A percentile compares a stretch with the other conserved stretches of the same genome.
phyloP scores from a whole-genome alignment of 208 protist genomes.

The Polymyxa betae region DNA sequence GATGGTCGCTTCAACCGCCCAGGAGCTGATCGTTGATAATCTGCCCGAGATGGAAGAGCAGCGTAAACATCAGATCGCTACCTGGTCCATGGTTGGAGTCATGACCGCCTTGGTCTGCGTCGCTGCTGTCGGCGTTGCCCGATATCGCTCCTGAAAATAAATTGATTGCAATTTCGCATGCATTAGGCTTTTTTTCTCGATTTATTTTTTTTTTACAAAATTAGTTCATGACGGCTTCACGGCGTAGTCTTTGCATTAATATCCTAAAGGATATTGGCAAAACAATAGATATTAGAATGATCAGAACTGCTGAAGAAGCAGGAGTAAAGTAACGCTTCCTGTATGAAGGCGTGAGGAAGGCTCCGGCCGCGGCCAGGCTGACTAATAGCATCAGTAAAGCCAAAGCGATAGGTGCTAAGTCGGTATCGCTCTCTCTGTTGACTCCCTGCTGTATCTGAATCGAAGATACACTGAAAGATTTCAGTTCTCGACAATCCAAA shows the following conservation, averaged over 20 bases:
- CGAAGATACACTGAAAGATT: neutral
- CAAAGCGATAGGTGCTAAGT: neutral
- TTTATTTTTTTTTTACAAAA: neutral
- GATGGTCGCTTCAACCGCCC: neutral
- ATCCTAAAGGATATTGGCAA: neutral
- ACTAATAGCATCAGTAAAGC: neutral
- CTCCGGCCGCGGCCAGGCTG: neutral
- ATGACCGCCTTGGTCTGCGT: neutral
- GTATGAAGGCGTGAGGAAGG: neutral
- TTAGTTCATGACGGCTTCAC: no score
- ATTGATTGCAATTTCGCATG: neutral
- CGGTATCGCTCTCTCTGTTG: neutral
- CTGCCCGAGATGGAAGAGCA: slow-evolving; percentile 19
- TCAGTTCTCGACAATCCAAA: neutral
- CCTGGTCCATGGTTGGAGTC: neutral
- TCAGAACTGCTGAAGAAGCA: neutral
- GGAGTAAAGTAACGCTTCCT: neutral
- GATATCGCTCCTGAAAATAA: neutral
- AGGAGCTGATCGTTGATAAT: neutral
- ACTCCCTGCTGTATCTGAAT: neutral
- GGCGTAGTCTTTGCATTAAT: neutral
- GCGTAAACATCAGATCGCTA: neutral
- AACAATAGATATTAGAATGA: neutral
- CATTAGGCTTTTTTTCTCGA: neutral
- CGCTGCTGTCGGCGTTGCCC: neutral